Percentiles rank a stretch among this genome's conserved stretches.
These are phyloP conservation scores for Maudiozyma barnettii DNA, from an alignment of 805 yeast genomes.

Conservation along the genomic window DNA sequence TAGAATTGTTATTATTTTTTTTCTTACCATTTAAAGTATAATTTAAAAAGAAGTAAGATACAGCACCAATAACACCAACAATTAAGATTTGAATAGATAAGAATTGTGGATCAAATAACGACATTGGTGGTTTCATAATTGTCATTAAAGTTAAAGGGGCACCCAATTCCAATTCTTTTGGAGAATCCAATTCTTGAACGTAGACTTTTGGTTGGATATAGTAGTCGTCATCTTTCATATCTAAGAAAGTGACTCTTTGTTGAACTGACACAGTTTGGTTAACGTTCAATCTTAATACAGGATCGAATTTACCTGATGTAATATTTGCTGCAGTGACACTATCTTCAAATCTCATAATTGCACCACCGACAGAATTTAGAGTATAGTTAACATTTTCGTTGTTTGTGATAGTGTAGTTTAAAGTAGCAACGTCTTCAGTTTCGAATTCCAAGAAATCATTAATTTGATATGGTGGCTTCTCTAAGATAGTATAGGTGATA, in stretches of 20 bases:
- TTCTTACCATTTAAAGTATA: neutral
- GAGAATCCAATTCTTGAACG: constrained; percentile 37
- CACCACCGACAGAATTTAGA: constrained; percentile 63
- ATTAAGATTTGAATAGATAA: constrained; percentile 51
- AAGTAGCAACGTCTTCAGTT: constrained; percentile 45
- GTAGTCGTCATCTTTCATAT: constrained; percentile 48
- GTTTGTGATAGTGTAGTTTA: constrained; percentile 45
- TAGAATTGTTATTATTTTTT: neutral
- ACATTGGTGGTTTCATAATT: constrained; percentile 56
- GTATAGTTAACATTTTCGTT: constrained; percentile 41
- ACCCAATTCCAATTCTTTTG: constrained; percentile 37
- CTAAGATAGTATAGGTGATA: constrained; percentile 42
- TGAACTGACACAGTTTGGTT: constrained; percentile 42
- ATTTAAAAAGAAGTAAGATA: constrained; percentile 33
- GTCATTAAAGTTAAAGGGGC: constrained; percentile 48
- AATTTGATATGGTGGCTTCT: constrained; percentile 32
- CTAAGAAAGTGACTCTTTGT: constrained; percentile 48
- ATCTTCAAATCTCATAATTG: constrained; percentile 45
- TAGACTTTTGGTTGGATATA: constrained; percentile 47
- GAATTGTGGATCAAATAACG: constrained; percentile 65
- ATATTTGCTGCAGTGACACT: constrained; percentile 49
- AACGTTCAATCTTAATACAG: constrained; percentile 41
- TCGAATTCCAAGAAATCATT: constrained; percentile 35
- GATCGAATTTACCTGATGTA: constrained; percentile 54
- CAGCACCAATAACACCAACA: constrained; percentile 37